A percentile compares a stretch with the other conserved stretches of the same genome.
Conservation (phyloP, 164 flowering plant genomes). For the Houttuynia cordata region DNA sequence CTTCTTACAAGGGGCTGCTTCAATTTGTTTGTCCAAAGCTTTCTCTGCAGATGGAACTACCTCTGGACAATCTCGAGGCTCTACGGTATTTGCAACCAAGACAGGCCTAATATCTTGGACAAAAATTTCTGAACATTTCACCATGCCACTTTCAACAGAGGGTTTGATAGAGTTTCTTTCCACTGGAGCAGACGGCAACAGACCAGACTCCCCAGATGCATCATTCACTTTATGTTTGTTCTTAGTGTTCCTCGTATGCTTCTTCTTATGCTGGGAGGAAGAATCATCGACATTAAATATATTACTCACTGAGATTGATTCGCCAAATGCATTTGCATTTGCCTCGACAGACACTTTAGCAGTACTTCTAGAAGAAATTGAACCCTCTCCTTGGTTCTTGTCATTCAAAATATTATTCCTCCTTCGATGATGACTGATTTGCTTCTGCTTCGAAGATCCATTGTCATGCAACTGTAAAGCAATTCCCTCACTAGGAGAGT, state of each 20-base stretch:
- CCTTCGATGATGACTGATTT: slow-evolving; percentile 27
- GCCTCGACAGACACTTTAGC: background rate
- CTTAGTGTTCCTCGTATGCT: slow-evolving; percentile 33
- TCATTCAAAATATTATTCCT: slow-evolving; percentile 30
- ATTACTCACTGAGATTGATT: slow-evolving; percentile 14
- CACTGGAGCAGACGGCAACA: slow-evolving; percentile 11
- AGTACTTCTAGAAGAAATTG: slow-evolving; percentile 2
- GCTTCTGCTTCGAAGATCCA: slow-evolving; percentile 34
- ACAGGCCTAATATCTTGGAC: slow-evolving; percentile 13
- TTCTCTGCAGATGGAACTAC: slow-evolving; percentile 22
- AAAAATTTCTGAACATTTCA: slow-evolving; percentile 17
- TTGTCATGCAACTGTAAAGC: slow-evolving; percentile 21
- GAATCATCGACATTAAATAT: slow-evolving; percentile 26
- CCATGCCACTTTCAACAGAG: slow-evolving; percentile 21
- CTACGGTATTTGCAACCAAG: slow-evolving; percentile 10
- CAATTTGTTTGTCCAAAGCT: slow-evolving; percentile 22
- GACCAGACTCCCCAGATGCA: slow-evolving; percentile 11
- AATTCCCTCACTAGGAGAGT: slow-evolving; percentile 6
- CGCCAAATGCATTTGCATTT: slow-evolving; percentile 17
- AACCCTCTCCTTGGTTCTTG: slow-evolving; percentile 22
- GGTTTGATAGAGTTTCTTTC: slow-evolving; percentile 17
- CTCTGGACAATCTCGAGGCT: slow-evolving; percentile 14
- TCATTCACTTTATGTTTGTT: slow-evolving; percentile 55
- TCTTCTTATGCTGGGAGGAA: slow-evolving; percentile 39
- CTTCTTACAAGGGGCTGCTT: slow-evolving; percentile 32